A percentile compares a stretch with the other conserved stretches of the same genome.
Conservation (phyloP, 1,284 basidiomycete species). For the Cutaneotrichosporon sp. region DNA sequence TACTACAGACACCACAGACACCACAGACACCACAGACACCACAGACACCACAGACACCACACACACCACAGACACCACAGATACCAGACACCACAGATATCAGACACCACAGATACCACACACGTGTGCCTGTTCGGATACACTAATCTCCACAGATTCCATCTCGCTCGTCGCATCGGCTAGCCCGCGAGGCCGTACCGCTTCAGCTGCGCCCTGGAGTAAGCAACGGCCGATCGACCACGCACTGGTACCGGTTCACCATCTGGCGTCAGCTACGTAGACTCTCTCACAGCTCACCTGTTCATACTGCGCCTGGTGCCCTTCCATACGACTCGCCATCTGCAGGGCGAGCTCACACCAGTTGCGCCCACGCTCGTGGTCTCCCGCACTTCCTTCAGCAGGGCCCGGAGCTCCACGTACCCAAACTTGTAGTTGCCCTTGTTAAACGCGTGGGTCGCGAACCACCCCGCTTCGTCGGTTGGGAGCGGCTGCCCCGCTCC, state of each 20-base stretch:
- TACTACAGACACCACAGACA: too few species aligned
- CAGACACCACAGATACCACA: too few species aligned
- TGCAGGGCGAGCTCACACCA: constrained; percentile 5
- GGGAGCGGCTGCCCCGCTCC: background rate
- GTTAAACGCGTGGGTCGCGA: constrained; percentile 1
- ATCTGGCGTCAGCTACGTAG: constrained; percentile 2
- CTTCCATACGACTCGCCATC: background rate
- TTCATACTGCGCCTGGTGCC: background rate
- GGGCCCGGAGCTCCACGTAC: background rate
- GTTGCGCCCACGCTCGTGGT: background rate
- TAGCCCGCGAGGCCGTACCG: background rate
- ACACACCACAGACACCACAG: too few species aligned
- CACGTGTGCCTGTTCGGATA: too few species aligned
- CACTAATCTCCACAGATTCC: too few species aligned
- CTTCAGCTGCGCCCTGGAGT: background rate
- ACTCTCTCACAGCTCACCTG: background rate
- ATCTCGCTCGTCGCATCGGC: background rate
- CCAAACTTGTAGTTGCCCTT: constrained; percentile 1
- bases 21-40: too few species aligned
- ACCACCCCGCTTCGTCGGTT: constrained; percentile 1
- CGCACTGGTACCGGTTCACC: constrained; percentile 5
- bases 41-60: too few species aligned
- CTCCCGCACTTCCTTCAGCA: background rate
- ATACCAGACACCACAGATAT: too few species aligned
- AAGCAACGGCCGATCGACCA: background rate